Evolutionary conservation across 768 basidiomycete species (phyloP).

Genomic region (Collybia mongolica): DNA sequence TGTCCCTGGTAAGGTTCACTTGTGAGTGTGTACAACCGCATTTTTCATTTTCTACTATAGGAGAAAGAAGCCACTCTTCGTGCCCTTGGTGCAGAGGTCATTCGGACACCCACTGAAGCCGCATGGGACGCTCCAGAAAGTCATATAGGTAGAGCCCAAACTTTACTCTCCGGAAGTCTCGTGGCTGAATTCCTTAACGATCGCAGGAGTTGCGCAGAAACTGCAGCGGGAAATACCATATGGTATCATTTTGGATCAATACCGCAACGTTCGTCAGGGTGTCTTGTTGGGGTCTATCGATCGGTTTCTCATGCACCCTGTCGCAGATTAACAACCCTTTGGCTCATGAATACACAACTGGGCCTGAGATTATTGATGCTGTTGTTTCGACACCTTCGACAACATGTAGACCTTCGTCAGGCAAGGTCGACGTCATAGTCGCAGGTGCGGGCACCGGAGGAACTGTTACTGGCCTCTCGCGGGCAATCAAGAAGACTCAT

Average conservation of each 20-base stretch:
- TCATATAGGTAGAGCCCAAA: slow-evolving; percentile 77
- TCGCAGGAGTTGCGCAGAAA: slow-evolving; percentile 79
- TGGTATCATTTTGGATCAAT: slow-evolving; percentile 93
- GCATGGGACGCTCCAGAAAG: slow-evolving; percentile 88
- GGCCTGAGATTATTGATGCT: slow-evolving; percentile 87
- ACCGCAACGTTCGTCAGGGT: slow-evolving; percentile 57
- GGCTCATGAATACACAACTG: slow-evolving; percentile 90
- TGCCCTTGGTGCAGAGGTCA: slow-evolving; percentile 90
- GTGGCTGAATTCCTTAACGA: slow-evolving; percentile 89
- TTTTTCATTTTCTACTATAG: slow-evolving; percentile 24
- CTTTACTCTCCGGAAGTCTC: slow-evolving; percentile 39
- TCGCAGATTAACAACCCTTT: slow-evolving; percentile 76
- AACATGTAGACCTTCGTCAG: slow-evolving; percentile 54
- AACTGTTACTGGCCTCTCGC: slow-evolving; percentile 85
- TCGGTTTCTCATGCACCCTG: slow-evolving; percentile 8
- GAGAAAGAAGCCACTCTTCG: slow-evolving; percentile 94
- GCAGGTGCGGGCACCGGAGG: slow-evolving; percentile 95
- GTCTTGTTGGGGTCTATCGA: not conserved
- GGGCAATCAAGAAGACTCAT: slow-evolving; percentile 76
- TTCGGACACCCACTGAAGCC: slow-evolving; percentile 90
- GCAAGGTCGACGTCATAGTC: slow-evolving; percentile 78
- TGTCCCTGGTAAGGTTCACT: slow-evolving; percentile 61
- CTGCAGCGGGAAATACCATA: slow-evolving; percentile 77
- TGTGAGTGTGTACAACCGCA: not conserved
- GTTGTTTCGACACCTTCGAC: slow-evolving; percentile 67